Conservation (phyloP, 73 alveolate species). For the Tetrahymena elliotti region DNA sequence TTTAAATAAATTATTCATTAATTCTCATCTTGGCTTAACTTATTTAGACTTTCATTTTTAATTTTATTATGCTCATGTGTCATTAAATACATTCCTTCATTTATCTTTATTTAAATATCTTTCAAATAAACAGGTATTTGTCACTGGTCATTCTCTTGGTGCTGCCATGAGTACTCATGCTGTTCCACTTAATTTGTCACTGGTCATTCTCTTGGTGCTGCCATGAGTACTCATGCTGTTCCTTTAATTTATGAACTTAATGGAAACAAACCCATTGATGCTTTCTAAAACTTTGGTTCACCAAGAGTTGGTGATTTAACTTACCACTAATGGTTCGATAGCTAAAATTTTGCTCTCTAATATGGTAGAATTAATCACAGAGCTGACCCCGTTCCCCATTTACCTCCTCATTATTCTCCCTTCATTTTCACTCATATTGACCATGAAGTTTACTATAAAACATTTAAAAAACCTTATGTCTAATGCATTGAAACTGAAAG, state of each 20-base stretch:
- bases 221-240: conserved; percentile 13
- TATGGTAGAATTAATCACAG: conserved; percentile 22
- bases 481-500: conserved; percentile 5
- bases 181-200: conserved; percentile 2
- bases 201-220: conserved; percentile 48
- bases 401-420: background rate
- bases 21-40: background rate
- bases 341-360: background rate
- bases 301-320: background rate
- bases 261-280: background rate
- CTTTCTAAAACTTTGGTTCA: background rate
- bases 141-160: conserved; percentile 44
- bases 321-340: background rate
- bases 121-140: background rate
- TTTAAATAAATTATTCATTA: background rate
- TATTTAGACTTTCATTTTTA: too few relatives aligned
- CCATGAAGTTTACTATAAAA: background rate
- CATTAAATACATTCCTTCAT: background rate
- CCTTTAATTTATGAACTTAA: background rate
- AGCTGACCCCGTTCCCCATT: conserved; percentile 40
- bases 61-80: too few relatives aligned
- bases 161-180: conserved; percentile 41
- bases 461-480: background rate
- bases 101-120: background rate
- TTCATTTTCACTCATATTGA: background rate